Base-by-base conservation (phyloP, 441 rosid species). In the Adansonia madagascariensis region DNA sequence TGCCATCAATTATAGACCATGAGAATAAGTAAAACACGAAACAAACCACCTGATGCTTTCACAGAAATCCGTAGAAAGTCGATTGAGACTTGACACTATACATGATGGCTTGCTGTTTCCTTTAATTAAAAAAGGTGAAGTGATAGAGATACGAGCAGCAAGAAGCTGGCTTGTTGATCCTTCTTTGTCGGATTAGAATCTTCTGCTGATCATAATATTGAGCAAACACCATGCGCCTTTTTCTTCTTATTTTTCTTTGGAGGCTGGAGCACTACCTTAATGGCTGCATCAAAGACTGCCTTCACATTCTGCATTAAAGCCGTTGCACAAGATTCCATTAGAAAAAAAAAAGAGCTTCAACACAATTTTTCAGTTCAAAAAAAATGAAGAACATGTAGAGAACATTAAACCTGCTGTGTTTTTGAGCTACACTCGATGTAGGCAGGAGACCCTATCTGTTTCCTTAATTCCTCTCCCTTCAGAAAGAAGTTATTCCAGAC, bases 391-490 rank as follows among this genome's bases (percentile, higher is more conserved):
- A 57, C 0, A 44, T 6, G 68, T 9, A 64, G 55, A 63, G 18
- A 76, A 52, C 4, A 18, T 55, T 77, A 43, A 75, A 91, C 98
- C 93, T 91, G 98, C 78, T 90, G 99, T 8, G 99, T 94, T 85
- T 95, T 95, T 77, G 97, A 91, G 72, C 98, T 94, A 80, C 98
- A 92, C 75, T 94, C 98, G 20, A 94, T 85, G 83, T 93, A 94
- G 52, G 87, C 86, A 70, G 95, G 89, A 70, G 97, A 86, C 68
- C 88, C 93, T 24, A 95, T 94, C 85, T 88, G 89, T 84, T 91
- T 95, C 90, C 83, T 91, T 83, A 95, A 91, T 80, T 96, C 98
- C 84, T 96, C 99, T 71, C 99, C 98, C 98, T 94, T 78, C 22
- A 79, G 44, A 56, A 68, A 72, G 65, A 74, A 72, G 66, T 4